phyloP scores from a whole-genome alignment of 1,284 basidiomycete species.

The Ganoderma sinense region DNA sequence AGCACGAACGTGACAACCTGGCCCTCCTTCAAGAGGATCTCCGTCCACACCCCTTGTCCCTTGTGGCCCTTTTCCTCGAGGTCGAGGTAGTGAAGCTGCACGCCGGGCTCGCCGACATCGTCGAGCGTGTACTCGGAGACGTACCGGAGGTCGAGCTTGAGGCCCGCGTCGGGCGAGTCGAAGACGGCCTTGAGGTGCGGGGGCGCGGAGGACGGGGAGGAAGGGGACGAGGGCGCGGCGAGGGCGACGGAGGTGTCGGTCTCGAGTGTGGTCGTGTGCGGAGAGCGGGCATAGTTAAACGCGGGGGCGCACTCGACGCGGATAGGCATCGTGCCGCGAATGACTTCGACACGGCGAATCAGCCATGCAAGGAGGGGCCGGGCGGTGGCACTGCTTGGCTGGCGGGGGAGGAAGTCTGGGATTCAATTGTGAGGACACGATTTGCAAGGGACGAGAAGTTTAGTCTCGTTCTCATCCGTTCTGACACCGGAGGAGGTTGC shows the following conservation, averaged over 20 bases:
- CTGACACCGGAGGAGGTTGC: too few species aligned
- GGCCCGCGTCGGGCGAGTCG: slow-evolving; percentile 52
- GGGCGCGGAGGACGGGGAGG: slow-evolving; percentile 11
- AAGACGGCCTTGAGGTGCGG: slow-evolving; percentile 75
- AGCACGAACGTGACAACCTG: slow-evolving; percentile 88
- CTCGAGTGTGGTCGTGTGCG: slow-evolving; percentile 70
- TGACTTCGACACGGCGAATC: slow-evolving; percentile 85
- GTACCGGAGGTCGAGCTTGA: slow-evolving; percentile 81
- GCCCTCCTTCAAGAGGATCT: slow-evolving; percentile 78
- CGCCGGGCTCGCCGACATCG: slow-evolving; percentile 54
- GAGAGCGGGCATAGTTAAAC: slow-evolving; percentile 88
- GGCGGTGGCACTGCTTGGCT: slow-evolving; percentile 50
- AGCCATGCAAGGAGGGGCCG: slow-evolving; percentile 87
- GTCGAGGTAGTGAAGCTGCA: slow-evolving; percentile 69
- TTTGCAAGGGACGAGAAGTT: too few species aligned
- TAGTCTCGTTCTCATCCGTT: too few species aligned
- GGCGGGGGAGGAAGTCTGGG: slow-evolving; percentile 81
- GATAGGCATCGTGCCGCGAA: slow-evolving; percentile 81
- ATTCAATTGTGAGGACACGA: too few species aligned
- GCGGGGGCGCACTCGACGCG: slow-evolving; percentile 90
- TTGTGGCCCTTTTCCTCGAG: slow-evolving; percentile 71
- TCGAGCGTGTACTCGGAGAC: slow-evolving; percentile 64
- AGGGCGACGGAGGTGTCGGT: slow-evolving; percentile 35
- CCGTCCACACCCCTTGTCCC: slow-evolving; percentile 59
- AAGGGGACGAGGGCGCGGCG: slow-evolving; percentile 21